Evolutionary conservation across 768 basidiomycete genomes (phyloP).

Genomic region (Ramaria sp.): DNA sequence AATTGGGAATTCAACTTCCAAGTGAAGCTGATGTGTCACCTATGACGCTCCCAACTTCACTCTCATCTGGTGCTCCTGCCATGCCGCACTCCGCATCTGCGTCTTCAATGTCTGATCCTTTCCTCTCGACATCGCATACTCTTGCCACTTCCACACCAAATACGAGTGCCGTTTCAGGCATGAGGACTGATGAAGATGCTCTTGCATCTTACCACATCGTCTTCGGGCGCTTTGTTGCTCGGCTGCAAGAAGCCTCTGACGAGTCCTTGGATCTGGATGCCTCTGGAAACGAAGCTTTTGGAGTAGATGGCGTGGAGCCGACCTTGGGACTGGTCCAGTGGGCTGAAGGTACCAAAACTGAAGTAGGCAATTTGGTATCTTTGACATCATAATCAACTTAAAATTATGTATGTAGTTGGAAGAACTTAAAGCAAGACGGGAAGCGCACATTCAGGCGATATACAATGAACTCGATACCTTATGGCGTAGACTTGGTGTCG

Average conservation of each 20-base stretch:
- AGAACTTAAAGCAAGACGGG: slow-evolving; percentile 62
- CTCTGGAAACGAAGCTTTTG: slow-evolving; percentile 26
- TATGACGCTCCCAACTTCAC: slow-evolving; percentile 11
- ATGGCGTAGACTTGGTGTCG: slow-evolving; percentile 79
- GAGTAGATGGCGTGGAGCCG: slow-evolving; percentile 71
- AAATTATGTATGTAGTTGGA: slow-evolving; percentile 32
- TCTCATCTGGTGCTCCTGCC: slow-evolving; percentile 11
- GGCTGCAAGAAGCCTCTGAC: slow-evolving; percentile 47
- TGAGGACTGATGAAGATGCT: background rate
- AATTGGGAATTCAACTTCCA: slow-evolving; percentile 66
- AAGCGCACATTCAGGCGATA: slow-evolving; percentile 81
- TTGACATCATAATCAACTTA: background rate
- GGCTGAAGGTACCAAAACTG: slow-evolving; percentile 43
- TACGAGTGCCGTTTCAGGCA: background rate
- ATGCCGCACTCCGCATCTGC: slow-evolving; percentile 18
- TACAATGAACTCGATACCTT: slow-evolving; percentile 89
- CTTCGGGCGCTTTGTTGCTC: slow-evolving; percentile 51
- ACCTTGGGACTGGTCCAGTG: slow-evolving; percentile 64
- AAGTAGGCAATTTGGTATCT: slow-evolving; percentile 17
- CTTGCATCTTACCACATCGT: slow-evolving; percentile 40
- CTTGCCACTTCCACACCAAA: background rate
- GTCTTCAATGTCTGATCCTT: background rate
- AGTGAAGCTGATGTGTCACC: slow-evolving; percentile 14
- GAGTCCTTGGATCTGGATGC: slow-evolving; percentile 31
- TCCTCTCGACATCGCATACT: background rate